Percentiles rank a stretch among this genome's conserved stretches.
phyloP scores from a whole-genome alignment of 2,329 filamentous ascomycete species.

The Neonectria ditissima region DNA sequence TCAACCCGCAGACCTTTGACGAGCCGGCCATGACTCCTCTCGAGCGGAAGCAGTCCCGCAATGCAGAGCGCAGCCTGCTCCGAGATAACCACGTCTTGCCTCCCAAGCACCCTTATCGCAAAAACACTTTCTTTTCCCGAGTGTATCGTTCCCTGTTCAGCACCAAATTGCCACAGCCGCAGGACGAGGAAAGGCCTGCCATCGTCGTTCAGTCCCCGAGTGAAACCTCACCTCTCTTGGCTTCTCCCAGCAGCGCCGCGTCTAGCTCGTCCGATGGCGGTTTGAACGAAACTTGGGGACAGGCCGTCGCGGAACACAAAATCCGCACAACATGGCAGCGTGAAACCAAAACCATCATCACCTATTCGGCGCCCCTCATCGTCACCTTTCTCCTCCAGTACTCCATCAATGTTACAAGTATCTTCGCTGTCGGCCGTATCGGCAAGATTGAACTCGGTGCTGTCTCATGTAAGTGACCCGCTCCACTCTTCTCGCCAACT shows the following conservation, averaged over 20 bases:
- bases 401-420: constrained; percentile 83
- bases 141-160: constrained; percentile 66
- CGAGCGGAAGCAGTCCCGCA: constrained; percentile 67
- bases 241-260: constrained; percentile 50
- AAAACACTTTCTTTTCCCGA: constrained; percentile 52
- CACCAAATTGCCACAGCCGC: constrained; percentile 59
- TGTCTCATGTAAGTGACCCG: constrained; percentile 54
- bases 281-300: constrained; percentile 83
- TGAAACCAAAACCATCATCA: constrained; percentile 82
- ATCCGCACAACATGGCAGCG: constrained; percentile 93
- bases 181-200: constrained; percentile 55
- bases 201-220: constrained; percentile 50
- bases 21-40: constrained; percentile 63
- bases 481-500: not conserved
- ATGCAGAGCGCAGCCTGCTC: constrained; percentile 71
- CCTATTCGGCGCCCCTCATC: constrained; percentile 78
- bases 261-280: constrained; percentile 61
- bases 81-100: constrained; percentile 75
- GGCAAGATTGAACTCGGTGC: constrained; percentile 70
- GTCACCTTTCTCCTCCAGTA: constrained; percentile 83
- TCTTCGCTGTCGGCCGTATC: constrained; percentile 82
- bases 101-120: constrained; percentile 63
- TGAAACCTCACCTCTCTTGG: constrained; percentile 58
- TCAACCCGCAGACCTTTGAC: constrained; percentile 67
- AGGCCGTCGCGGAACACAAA: constrained; percentile 82